Base-by-base conservation (phyloP, 2,329 filamentous ascomycete species). In the Chrysoporthe austroafricana region DNA sequence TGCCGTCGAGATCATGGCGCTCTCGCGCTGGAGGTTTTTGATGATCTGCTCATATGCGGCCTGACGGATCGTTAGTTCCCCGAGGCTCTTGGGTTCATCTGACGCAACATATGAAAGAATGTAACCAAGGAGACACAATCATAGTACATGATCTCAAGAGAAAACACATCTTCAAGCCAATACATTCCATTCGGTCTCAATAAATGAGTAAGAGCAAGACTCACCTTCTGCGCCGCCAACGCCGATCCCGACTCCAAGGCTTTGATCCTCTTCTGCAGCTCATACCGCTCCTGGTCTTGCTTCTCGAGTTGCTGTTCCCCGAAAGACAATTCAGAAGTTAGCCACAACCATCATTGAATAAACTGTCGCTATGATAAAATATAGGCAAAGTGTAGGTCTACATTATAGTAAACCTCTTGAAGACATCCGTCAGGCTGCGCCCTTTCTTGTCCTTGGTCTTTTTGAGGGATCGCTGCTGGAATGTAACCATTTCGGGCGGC, bases 1-100 rank as follows among this genome's bases (percentile, higher is more conserved):
- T 2, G 93, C 93, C n/a, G 89, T 91, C 36, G 90, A 84, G 73
- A 96, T 93, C 75, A 96, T 85, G 50, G 86, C 85, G 77, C 93
- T 93, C 78, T 96, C 93, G 73, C 91, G 87, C 76, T 91, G 86
- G 68, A 96, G 85, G 73, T 90, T 91, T 72, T 88, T 87, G 74
- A 92, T 86, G 62, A 83, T 80, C 74, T 86, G 80, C 59, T 88
- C 85, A 71, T 78, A 78, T 65, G 83, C 80, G 56, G 83, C 83
- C 83, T 87, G 73, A 44, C 44, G 62, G 18, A n/a, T 62, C 62
- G 66, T 68, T 34, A 66, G 69, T 58, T 44, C 63, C 26, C 32
- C 9, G 14, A 11, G 26, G 3, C 26, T 61, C 46, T 6, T 26
- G 26, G 21, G 8, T 7, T 54, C 21, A 34, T 14, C 6, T 48